Evolutionary conservation across 2,329 filamentous ascomycete genomes (phyloP).

Genomic region (Mycosphaerella sp.): DNA sequence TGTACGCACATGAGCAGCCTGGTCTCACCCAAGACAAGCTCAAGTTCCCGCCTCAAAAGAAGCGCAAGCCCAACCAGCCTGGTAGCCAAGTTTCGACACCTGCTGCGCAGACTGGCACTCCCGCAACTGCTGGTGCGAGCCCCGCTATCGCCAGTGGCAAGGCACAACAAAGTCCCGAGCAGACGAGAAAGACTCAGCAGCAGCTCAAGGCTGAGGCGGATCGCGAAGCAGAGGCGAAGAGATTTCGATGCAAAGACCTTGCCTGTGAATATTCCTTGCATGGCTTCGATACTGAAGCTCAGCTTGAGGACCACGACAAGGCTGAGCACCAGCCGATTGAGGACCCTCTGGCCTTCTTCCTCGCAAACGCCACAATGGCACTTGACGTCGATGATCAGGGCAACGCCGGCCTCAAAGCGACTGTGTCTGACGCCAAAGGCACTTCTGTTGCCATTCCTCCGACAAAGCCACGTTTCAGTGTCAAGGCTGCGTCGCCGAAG

Average conservation of each 20-base stretch:
- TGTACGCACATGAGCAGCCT: slow-evolving; percentile 46
- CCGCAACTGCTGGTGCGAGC: slow-evolving; percentile 35
- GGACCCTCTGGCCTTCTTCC: slow-evolving; percentile 51
- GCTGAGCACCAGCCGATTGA: slow-evolving; percentile 49
- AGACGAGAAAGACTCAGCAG: slow-evolving; percentile 39
- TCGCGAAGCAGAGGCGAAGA: slow-evolving; percentile 38
- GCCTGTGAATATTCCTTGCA: slow-evolving; percentile 48
- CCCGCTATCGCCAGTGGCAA: slow-evolving; percentile 35
- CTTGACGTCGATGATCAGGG: slow-evolving; percentile 46
- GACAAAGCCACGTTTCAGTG: slow-evolving; percentile 13
- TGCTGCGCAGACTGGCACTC: slow-evolving; percentile 30
- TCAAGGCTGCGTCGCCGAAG: slow-evolving; percentile 14
- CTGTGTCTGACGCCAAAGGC: slow-evolving; percentile 21
- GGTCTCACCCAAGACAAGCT: slow-evolving; percentile 52
- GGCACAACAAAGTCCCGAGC: slow-evolving; percentile 36
- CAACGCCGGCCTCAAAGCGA: slow-evolving; percentile 19
- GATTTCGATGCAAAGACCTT: slow-evolving; percentile 49
- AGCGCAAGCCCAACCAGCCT: slow-evolving; percentile 42
- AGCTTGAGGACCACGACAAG: slow-evolving; percentile 48
- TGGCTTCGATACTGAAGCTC: slow-evolving; percentile 45
- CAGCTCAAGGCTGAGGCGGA: slow-evolving; percentile 38
- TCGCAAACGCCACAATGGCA: slow-evolving; percentile 44
- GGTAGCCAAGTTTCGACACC: slow-evolving; percentile 39
- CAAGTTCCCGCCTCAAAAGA: slow-evolving; percentile 53
- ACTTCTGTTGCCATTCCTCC: slow-evolving; percentile 1